Percentiles rank a stretch among this genome's conserved stretches.
These are phyloP conservation scores for Penicillium brasilianum DNA, from an alignment of 2,329 filamentous ascomycete genomes.

Conservation along the genomic window DNA sequence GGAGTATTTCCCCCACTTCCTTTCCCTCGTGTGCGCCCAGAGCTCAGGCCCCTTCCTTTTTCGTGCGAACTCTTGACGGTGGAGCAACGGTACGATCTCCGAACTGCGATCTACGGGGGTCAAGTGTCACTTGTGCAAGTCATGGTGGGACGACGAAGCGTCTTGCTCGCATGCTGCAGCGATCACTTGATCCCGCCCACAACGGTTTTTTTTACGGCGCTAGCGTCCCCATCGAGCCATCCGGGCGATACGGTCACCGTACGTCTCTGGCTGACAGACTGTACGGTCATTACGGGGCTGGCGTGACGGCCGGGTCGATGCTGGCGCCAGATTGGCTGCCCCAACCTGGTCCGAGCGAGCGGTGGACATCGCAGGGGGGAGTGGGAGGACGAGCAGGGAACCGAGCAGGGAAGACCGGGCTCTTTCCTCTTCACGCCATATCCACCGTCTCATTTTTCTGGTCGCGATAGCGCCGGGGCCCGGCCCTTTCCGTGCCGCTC, in stretches of 20 bases:
- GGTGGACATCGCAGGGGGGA: constrained; percentile 3
- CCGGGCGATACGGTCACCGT: constrained; percentile 36
- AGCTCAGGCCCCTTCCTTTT: constrained; percentile 20
- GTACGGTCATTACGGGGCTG: constrained; percentile 37
- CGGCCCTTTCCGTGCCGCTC: constrained; percentile 46
- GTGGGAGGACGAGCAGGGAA: background rate
- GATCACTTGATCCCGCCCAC: constrained; percentile 63
- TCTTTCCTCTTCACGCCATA: constrained; percentile 11
- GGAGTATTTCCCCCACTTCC: constrained; percentile 21
- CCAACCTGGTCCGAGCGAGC: constrained; percentile 29
- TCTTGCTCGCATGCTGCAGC: constrained; percentile 60
- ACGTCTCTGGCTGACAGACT: constrained; percentile 24
- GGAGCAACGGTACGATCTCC: constrained; percentile 40
- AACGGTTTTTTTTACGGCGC: constrained; percentile 8
- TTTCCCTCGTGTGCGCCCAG: constrained; percentile 17
- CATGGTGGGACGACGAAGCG: constrained; percentile 36
- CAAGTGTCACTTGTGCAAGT: constrained; percentile 33
- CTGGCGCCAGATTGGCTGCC: constrained; percentile 26
- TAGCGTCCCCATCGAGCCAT: background rate
- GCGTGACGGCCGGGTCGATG: constrained; percentile 15
- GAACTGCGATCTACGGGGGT: constrained; percentile 40
- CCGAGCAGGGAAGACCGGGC: constrained; percentile 17
- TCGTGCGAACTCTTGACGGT: constrained; percentile 32
- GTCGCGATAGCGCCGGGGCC: constrained; percentile 32
- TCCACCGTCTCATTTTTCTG: constrained; percentile 22